phyloP scores from a whole-genome alignment of 2,329 filamentous ascomycete genomes.

The Calycina marina region DNA sequence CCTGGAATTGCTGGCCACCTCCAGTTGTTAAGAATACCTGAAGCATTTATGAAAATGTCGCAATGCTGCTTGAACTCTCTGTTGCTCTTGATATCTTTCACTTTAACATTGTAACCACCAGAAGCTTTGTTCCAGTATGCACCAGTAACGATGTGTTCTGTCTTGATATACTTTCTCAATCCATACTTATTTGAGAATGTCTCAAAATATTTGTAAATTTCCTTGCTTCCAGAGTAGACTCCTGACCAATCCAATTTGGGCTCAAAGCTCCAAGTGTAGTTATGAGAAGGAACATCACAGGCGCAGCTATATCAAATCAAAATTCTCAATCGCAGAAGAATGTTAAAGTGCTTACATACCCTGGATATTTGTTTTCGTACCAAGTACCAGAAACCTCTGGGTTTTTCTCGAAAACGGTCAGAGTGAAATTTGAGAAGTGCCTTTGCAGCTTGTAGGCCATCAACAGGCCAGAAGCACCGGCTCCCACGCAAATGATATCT shows the following conservation, averaged over 20 bases:
- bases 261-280: conserved; percentile 43
- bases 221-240: conserved; percentile 41
- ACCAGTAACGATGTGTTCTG: conserved; percentile 36
- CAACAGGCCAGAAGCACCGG: conserved; percentile 31
- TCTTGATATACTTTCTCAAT: conserved; percentile 39
- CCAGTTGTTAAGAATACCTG: conserved; percentile 29
- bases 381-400: conserved; percentile 32
- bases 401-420: conserved; percentile 33
- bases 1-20: conserved; percentile 34
- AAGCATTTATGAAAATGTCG: conserved; percentile 8
- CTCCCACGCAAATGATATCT: conserved; percentile 29
- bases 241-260: conserved; percentile 41
- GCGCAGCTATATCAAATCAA: conserved; percentile 27
- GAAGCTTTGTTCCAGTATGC: conserved; percentile 36
- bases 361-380: conserved; percentile 34
- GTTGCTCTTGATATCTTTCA: conserved; percentile 24
- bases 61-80: conserved; percentile 8
- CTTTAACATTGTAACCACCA: conserved; percentile 33
- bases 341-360: conserved; percentile 15
- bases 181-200: conserved; percentile 35
- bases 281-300: conserved; percentile 35
- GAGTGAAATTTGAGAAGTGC: conserved; percentile 28
- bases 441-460: conserved; percentile 34
- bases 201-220: conserved; percentile 39
- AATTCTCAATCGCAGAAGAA: background rate